Percentiles rank a stretch among this genome's conserved stretches.
phyloP scores from a whole-genome alignment of 257 asterid genomes.

The Nicotiana noctiflora region DNA sequence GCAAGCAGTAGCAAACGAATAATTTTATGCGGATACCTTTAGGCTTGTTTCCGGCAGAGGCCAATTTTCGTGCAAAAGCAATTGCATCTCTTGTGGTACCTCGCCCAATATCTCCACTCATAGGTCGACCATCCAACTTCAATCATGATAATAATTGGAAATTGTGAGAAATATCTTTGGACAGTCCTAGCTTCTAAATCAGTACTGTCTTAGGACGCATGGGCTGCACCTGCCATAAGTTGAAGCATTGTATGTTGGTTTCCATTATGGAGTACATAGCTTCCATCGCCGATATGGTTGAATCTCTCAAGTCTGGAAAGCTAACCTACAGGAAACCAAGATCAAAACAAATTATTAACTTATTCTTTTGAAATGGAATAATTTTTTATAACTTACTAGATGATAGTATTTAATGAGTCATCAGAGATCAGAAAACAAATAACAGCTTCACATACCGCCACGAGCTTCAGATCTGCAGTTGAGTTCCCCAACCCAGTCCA shows the following conservation, averaged over 20 bases:
- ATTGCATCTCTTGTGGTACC: constrained; percentile 81
- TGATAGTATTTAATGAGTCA: neutral
- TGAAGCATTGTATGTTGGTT: constrained; percentile 43
- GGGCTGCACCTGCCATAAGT: constrained; percentile 75
- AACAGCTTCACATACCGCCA: constrained; percentile 53
- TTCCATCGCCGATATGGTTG: constrained; percentile 53
- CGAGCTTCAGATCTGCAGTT: constrained; percentile 52
- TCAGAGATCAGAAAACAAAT: neutral
- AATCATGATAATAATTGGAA: constrained; percentile 3
- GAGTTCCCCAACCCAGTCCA: constrained; percentile 79
- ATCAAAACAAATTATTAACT: neutral
- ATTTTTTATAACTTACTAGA: neutral
- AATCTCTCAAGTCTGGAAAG: constrained; percentile 61
- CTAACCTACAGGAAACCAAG: constrained; percentile 49
- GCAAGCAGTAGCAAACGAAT: neutral
- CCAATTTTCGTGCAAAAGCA: constrained; percentile 59
- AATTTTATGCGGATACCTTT: constrained; percentile 31
- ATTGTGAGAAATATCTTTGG: neutral
- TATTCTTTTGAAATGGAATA: neutral
- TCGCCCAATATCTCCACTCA: constrained; percentile 95
- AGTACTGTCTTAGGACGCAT: neutral
- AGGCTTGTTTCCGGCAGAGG: constrained; percentile 47
- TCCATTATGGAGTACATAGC: constrained; percentile 61
- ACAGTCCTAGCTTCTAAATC: neutral
- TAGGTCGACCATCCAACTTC: constrained; percentile 94